Evolutionary conservation across 192 early-diverging fungal species (phyloP).

Genomic region (Backusella sp.): DNA sequence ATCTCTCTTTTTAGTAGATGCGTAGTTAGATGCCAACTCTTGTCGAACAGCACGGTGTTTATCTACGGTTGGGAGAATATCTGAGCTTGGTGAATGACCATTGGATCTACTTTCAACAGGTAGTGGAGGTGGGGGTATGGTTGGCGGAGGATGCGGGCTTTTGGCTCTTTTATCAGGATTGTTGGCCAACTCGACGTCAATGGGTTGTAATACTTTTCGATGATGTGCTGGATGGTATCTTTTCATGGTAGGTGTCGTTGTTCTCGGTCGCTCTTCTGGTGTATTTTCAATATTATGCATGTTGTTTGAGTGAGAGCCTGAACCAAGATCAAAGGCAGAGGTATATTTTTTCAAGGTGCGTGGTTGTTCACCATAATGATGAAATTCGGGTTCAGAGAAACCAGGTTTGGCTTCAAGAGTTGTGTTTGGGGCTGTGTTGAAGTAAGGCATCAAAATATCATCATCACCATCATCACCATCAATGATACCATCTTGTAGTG

Average conservation of each 20-base stretch:
- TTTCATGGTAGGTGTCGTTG: constrained; percentile 14
- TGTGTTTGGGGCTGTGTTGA: not conserved
- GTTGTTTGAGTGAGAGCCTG: not conserved
- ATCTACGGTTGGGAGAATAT: constrained; percentile 18
- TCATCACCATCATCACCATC: not conserved
- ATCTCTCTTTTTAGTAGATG: not conserved
- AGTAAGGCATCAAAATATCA: not conserved
- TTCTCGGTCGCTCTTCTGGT: constrained; percentile 11
- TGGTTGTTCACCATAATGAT: not conserved
- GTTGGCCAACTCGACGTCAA: constrained; percentile 26
- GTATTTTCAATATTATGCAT: not conserved
- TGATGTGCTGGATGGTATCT: not conserved
- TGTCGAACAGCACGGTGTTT: not conserved
- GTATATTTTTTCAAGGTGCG: constrained; percentile 22
- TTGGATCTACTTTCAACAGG: not conserved
- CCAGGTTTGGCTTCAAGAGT: not conserved
- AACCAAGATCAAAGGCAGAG: constrained; percentile 23
- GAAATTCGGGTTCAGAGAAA: not conserved
- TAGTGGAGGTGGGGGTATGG: not conserved
- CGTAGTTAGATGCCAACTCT: not conserved
- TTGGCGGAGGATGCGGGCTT: not conserved
- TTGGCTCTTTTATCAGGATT: not conserved
- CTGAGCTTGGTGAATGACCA: constrained; percentile 1
- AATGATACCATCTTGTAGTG: not conserved
- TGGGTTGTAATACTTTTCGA: constrained; percentile 11